phyloP scores from a whole-genome alignment of 139 green algal genomes.

The Chlamydomonas sp. region DNA sequence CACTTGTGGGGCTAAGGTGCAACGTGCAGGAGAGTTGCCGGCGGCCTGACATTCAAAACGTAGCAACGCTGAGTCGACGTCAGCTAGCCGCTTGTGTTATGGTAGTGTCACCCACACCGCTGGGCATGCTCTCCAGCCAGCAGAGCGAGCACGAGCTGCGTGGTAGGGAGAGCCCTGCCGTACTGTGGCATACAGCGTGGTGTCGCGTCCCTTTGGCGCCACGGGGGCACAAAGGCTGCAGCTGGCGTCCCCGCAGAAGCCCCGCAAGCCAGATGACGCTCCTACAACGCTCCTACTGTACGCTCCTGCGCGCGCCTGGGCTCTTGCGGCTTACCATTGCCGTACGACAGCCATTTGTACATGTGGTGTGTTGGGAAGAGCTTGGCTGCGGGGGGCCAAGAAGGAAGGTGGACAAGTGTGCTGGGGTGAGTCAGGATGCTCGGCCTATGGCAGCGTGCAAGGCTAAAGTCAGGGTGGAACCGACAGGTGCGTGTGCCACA shows the following conservation, averaged over 20 bases:
- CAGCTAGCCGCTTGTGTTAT: background rate
- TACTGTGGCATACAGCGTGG: background rate
- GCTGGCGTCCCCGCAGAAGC: background rate
- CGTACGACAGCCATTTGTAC: slow-evolving; percentile 92
- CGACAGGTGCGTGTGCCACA: background rate
- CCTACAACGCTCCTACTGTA: background rate
- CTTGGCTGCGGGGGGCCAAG: slow-evolving; percentile 52
- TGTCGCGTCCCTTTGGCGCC: background rate
- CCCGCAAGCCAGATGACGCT: background rate
- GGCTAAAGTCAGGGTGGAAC: background rate
- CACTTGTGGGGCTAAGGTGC: background rate
- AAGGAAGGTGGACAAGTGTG: background rate
- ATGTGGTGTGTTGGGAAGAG: slow-evolving; percentile 86
- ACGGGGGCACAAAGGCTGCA: too few relatives aligned
- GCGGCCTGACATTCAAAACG: background rate
- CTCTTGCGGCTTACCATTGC: slow-evolving; percentile 78
- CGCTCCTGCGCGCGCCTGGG: background rate
- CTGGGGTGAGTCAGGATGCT: background rate
- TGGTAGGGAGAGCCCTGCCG: background rate
- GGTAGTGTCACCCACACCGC: too few relatives aligned
- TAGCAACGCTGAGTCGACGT: background rate
- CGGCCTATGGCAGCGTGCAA: background rate
- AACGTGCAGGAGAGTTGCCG: background rate
- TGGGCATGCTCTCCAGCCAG: too few relatives aligned
- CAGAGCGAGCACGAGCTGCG: background rate